Percentiles rank a stretch among this genome's conserved stretches.
These are phyloP conservation scores for Alternaria brassicicola DNA, from an alignment of 2,329 filamentous ascomycete genomes.

Conservation along the genomic window DNA sequence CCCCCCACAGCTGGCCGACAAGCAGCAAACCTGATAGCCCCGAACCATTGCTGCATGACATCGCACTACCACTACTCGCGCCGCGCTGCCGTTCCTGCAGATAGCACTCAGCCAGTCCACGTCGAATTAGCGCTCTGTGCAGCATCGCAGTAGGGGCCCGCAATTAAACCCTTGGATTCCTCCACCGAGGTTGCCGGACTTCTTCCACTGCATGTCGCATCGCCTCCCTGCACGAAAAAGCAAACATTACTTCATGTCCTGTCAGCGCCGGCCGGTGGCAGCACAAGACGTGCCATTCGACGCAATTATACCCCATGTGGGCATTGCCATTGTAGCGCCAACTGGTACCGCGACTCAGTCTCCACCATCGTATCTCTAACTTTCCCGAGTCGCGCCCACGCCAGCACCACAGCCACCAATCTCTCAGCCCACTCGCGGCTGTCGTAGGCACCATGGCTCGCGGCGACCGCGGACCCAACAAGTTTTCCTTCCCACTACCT, in stretches of 20 bases:
- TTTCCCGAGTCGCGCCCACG: slow-evolving; percentile 36
- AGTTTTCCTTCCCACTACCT: slow-evolving; percentile 49
- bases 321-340: slow-evolving; percentile 11
- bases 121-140: slow-evolving; percentile 20
- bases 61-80: slow-evolving; percentile 11
- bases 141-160: slow-evolving; percentile 18
- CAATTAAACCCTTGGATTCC: slow-evolving; percentile 20
- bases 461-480: slow-evolving; percentile 29
- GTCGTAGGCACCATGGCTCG: slow-evolving; percentile 39
- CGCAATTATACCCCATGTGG: slow-evolving; percentile 15
- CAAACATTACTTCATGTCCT: slow-evolving; percentile 15
- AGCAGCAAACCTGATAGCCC: neutral
- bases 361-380: slow-evolving; percentile 16
- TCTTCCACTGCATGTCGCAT: slow-evolving; percentile 18
- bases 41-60: slow-evolving; percentile 5
- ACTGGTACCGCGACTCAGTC: slow-evolving; percentile 34
- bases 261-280: slow-evolving; percentile 11
- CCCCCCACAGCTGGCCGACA: neutral
- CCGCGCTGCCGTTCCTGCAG: slow-evolving; percentile 16
- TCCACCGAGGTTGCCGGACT: slow-evolving; percentile 11
- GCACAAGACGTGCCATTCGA: slow-evolving; percentile 20
- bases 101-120: slow-evolving; percentile 11
- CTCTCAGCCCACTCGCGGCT: neutral
- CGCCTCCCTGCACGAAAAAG: slow-evolving; percentile 8
- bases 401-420: slow-evolving; percentile 23